Evolutionary conservation across 2,329 filamentous ascomycete species (phyloP).

Genomic region (Onygenales sp.): DNA sequence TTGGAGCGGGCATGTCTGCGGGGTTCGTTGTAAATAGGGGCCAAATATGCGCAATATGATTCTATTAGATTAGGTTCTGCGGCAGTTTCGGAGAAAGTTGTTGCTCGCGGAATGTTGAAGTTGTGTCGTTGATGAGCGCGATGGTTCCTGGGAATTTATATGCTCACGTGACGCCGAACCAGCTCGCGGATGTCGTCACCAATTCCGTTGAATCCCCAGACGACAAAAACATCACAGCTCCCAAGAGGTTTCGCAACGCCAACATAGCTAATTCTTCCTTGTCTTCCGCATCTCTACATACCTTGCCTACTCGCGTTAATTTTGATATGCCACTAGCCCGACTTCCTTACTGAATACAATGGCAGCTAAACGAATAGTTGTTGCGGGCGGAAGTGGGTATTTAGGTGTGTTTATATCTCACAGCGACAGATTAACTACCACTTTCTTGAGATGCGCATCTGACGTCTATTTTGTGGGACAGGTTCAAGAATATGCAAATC

Average conservation of each 20-base stretch:
- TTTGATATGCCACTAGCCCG: too few relatives aligned
- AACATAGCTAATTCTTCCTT: too few relatives aligned
- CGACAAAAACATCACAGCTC: too few relatives aligned
- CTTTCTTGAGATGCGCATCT: not conserved
- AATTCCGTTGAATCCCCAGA: too few relatives aligned
- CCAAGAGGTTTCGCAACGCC: too few relatives aligned
- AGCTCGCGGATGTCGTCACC: too few relatives aligned
- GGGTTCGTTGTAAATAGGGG: not conserved
- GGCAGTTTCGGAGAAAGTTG: not conserved
- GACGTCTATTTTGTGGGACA: slow-evolving; percentile 17
- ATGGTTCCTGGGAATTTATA: too few relatives aligned
- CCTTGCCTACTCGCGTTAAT: too few relatives aligned
- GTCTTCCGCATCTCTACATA: too few relatives aligned
- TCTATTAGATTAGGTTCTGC: not conserved
- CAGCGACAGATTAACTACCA: not conserved
- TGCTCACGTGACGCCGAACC: too few relatives aligned
- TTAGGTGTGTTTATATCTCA: slow-evolving; percentile 48
- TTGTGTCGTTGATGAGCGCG: not conserved
- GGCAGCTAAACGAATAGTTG: slow-evolving; percentile 68
- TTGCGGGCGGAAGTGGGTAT: slow-evolving; percentile 91
- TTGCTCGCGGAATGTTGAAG: not conserved
- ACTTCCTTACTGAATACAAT: slow-evolving; percentile 26
- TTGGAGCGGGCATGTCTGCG: slow-evolving; percentile 41
- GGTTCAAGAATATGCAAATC: slow-evolving; percentile 80
- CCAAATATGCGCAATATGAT: not conserved